Base-by-base conservation (phyloP, 2,329 filamentous ascomycete species). In the Aspergillus pseudonomiae region DNA sequence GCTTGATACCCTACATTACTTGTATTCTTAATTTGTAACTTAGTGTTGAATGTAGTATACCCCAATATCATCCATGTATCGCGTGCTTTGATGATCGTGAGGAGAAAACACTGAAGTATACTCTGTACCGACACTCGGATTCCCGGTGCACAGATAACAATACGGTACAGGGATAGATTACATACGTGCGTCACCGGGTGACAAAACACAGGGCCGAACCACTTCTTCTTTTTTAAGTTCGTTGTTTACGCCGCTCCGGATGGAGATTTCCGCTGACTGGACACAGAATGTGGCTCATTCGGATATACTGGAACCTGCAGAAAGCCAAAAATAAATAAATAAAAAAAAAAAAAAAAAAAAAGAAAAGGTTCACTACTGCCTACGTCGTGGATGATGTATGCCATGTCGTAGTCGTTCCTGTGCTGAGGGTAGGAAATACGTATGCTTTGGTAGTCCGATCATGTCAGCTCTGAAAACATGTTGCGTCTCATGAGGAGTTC, bases 181-280 rank as follows among this genome's bases (percentile, higher is more conserved):
- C 52, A 21, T 26, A 10, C n/a, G 2, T 2, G 7, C 12, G 60
- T 59, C 45, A 62, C 55, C 16, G n/a, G 9, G 41, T 62, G 43
- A 62, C 60, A 30, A 36, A 50, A 58, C 60, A 45, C 45, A 59
- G 36, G 30, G 43, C 60, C 60, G 58, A 55, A 54, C 50, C 39
- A 41, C 6, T 7, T 36, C n/a, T n/a, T n/a, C n/a, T n/a, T n/a
- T n/a, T n/a, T n/a, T 16, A 26, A 26, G 26, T 26, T 26, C 26
- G 26, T 26, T 2, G 26, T 26, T 26, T 26, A 26, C n/a, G n/a
- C 3, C 4, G 26, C 26, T 26, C 26, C 26, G 34, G 34, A 36
- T 26, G 34, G 12, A 36, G 34, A 36, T 6, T 36, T 36, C 34
- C 34, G 34, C 14, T 16, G 14, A 6, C 34, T 16, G 12, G 14